Evolutionary conservation across 768 basidiomycete genomes (phyloP).

Genomic region (Inosperma sp.): DNA sequence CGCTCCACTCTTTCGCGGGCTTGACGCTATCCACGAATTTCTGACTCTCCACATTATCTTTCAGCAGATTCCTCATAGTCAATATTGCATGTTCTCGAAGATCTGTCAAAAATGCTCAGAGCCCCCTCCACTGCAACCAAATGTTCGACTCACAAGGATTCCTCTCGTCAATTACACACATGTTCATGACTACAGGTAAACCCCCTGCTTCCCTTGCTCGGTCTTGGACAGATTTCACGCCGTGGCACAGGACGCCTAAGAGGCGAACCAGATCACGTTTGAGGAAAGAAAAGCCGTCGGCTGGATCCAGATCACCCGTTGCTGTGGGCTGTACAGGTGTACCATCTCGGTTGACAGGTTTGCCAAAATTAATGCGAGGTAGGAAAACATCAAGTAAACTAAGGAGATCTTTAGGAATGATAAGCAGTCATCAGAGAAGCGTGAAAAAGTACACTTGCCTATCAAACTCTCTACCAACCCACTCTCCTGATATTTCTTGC

Average conservation of each 20-base stretch:
- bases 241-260: constrained; percentile 72
- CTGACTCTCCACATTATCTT: constrained; percentile 77
- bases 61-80: constrained; percentile 71
- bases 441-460: constrained; percentile 37
- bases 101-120: constrained; percentile 42
- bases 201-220: constrained; percentile 66
- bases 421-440: constrained; percentile 11
- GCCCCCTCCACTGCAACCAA: constrained; percentile 12
- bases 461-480: constrained; percentile 54
- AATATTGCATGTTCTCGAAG: constrained; percentile 91
- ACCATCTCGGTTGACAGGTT: constrained; percentile 39
- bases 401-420: constrained; percentile 53
- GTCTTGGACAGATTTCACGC: constrained; percentile 65
- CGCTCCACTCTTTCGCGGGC: constrained; percentile 55
- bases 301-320: constrained; percentile 15
- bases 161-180: constrained; percentile 85
- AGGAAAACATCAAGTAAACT: constrained; percentile 74
- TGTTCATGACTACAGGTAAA: constrained; percentile 76
- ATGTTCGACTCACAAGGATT: constrained; percentile 76
- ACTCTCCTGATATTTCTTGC: constrained; percentile 37
- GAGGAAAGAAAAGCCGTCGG: constrained; percentile 72
- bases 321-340: constrained; percentile 32
- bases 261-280: constrained; percentile 89
- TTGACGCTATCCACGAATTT: constrained; percentile 68
- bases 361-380: constrained; percentile 80